phyloP scores from a whole-genome alignment of 495 filamentous ascomycete species.

The Clavariopsis aquatica region DNA sequence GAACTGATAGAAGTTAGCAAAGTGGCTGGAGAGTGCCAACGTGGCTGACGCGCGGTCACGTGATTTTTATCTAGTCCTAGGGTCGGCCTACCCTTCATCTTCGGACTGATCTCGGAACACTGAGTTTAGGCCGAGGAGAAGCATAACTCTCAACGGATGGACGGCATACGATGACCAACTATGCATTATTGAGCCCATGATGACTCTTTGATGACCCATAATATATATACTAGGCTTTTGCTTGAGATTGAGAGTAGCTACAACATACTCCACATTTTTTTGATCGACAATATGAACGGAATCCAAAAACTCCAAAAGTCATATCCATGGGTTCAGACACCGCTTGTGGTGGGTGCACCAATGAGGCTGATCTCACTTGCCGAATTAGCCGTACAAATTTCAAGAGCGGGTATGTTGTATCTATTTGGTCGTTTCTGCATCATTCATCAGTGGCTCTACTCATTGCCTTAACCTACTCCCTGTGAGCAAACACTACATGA shows the following conservation, averaged over 20 bases:
- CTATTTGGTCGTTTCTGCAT: too few relatives aligned
- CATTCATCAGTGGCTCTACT: too few relatives aligned
- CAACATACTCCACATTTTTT: neutral
- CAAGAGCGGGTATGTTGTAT: constrained; percentile 55
- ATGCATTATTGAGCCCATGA: neutral
- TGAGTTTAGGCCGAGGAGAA: constrained; percentile 14
- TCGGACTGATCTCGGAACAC: neutral
- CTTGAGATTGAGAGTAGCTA: neutral
- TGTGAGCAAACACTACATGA: too few relatives aligned
- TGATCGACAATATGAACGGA: constrained; percentile 16
- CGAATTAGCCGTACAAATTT: constrained; percentile 59
- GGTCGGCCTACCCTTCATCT: neutral
- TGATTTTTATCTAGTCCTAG: too few relatives aligned
- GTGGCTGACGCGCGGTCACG: constrained; percentile 1
- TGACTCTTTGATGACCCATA: neutral
- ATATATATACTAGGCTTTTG: too few relatives aligned
- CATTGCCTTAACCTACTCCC: too few relatives aligned
- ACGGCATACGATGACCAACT: constrained; percentile 1
- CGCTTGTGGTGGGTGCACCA: constrained; percentile 68
- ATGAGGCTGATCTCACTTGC: constrained; percentile 71
- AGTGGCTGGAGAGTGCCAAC: neutral
- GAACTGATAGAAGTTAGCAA: neutral
- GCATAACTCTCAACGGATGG: constrained; percentile 3
- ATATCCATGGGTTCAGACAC: constrained; percentile 66
- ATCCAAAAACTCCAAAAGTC: constrained; percentile 33